A percentile compares a stretch with the other conserved stretches of the same genome.
phyloP scores from a whole-genome alignment of 2,329 filamentous ascomycete species.

The Colletotrichum sp. region DNA sequence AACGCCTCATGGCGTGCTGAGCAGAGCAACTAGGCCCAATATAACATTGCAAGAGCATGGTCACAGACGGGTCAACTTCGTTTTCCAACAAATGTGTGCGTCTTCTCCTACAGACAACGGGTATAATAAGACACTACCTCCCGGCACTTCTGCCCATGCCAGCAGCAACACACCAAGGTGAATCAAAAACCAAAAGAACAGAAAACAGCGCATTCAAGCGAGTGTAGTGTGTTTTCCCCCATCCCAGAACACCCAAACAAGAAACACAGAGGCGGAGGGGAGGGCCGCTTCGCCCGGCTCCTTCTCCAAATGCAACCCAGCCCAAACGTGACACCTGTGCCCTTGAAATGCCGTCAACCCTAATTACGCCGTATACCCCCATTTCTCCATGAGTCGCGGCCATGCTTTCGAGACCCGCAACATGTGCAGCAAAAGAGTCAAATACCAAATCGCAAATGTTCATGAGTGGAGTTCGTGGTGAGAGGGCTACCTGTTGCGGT shows the following conservation, averaged over 20 bases:
- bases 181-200: not conserved
- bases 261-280: not conserved
- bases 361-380: conserved; percentile 11
- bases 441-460: not conserved
- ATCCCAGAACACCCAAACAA: not conserved
- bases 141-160: not conserved
- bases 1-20: no score
- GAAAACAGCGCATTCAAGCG: conserved; percentile 2
- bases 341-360: not conserved
- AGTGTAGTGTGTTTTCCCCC: conserved; percentile 9
- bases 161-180: not conserved
- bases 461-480: not conserved
- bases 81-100: conserved; percentile 6
- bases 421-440: not conserved
- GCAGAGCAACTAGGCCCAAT: no score
- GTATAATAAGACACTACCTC: conserved; percentile 17
- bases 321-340: not conserved
- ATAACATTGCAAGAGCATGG: no score
- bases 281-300: not conserved
- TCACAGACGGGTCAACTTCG: not conserved
- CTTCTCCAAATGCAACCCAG: not conserved
- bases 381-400: not conserved
- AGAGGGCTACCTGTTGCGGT: conserved; percentile 7
- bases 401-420: not conserved
- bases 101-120: conserved; percentile 6